Evolutionary conservation across 176 grass and related monocot species (phyloP), one percentile per base, ranked within the genome.

Genomic region (Bothriochloa decipiens): DNA sequence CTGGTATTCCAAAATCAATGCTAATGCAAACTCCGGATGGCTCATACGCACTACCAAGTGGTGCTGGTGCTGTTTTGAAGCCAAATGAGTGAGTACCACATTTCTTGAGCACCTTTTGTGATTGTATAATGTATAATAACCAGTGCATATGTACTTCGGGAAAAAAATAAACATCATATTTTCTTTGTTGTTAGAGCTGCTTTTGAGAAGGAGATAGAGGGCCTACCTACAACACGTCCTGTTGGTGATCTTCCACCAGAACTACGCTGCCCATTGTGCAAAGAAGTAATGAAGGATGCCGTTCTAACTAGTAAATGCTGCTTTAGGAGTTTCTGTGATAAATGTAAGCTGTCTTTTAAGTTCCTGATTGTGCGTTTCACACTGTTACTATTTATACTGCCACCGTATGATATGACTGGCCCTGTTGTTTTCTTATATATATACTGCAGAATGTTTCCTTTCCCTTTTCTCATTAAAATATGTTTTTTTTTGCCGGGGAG

Each of bases 241-340:
- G 52, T 91, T 29, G 82, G 90, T 81, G 91, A 96, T 91, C 83
- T 99, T 87, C 97, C 97, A 79, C 91, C 88, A 23, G 90, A 99
- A 86, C 71, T 96, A 77, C 91, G 53, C 36, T 99, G 97, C 86
- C 93, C 91, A 63, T 81, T 99, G 70, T 99, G 97, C 89, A 99
- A 99, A 87, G 91, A 94, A 87, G 93, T 96, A 68, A 99, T 99
- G 93, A 99, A 99, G 88, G 97, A 99, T 87, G 93, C 97, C 29
- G 97, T 99, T 78, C 81, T 99, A 79, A 96, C 93, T 74, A 99
- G 97, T 94, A 99, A 99, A 88, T 99, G 97, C 74, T 99, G 97
- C 78, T 99, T 99, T 91, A 92, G 84, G 72, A 99, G 97, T 81
- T 99, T 99, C 74, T 99, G 97, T 73, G 97, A 99, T 91, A 92